Evolutionary conservation across 768 basidiomycete species (phyloP), one percentile per base, ranked within the genome.

Genomic region (Leccinum subgranulosum): DNA sequence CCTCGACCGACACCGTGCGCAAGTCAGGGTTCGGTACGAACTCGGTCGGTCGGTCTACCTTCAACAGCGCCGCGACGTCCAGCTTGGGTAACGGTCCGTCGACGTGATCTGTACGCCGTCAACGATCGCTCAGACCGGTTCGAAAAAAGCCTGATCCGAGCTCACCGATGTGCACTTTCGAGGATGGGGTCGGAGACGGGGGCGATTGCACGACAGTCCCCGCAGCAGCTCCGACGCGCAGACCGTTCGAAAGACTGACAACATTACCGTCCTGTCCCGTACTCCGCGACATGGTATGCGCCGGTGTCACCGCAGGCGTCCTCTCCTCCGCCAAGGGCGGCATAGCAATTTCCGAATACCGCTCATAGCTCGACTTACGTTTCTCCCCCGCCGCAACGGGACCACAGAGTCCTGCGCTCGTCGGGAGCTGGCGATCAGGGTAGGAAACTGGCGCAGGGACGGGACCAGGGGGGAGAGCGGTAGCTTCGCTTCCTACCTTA

Each of bases 1-100:
- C 79, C 36, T 93, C 91, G 3, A 91, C 82, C n/a, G 89, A 90
- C 34, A 94, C 80, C 0, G 82, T 86, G 55, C 75, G 75, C 25
- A 74, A 53, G 49, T 81, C 80, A 0, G 73, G 56, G 48, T 76
- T 65, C 7, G 69, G 64, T 21, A 55, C 58, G 36, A 63, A 72
- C 39, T 23, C 28, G 6, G 50, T 15, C 14, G 53, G 49, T 14
- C 43, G 36, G 11, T 58, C 60, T 19, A 72, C 60, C 45, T 70
- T 70, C 29, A 85, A 53, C n/a, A 89, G 62, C 4, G 74, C 62
- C 4, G 75, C 72, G 33, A 89, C 65, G 54, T 88, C 75, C 52
- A 85, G 68, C 14, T 62, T 45, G 1, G 85, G 83, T 17, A 85
- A 64, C 14, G 78, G 74, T 33, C 73, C 72, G 51, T 82, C 78